Evolutionary conservation across 139 green algal species (phyloP).

Genomic region (Volvox reticuliferus): DNA sequence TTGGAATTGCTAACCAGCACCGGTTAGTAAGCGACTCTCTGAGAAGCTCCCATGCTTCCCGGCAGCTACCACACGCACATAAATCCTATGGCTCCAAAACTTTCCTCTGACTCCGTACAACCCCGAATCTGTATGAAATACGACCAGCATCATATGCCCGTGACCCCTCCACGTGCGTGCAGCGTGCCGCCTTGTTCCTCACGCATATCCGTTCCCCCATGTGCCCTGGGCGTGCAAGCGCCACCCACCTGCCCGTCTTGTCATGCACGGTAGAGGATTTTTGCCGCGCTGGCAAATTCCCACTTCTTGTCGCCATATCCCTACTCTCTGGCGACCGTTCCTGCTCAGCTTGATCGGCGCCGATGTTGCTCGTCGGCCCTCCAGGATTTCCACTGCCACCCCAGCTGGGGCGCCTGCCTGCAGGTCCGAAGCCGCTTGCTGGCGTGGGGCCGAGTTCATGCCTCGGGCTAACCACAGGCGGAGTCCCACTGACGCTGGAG

Average conservation of each 20-base stretch:
- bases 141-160: too few relatives aligned
- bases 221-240: neutral
- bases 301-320: neutral
- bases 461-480: too few relatives aligned
- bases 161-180: too few relatives aligned
- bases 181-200: too few relatives aligned
- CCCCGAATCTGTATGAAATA: too few relatives aligned
- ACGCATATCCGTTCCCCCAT: too few relatives aligned
- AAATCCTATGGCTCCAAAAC: too few relatives aligned
- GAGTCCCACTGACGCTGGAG: neutral
- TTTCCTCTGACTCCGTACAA: too few relatives aligned
- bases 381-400: neutral
- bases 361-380: neutral
- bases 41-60: too few relatives aligned
- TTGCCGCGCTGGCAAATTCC: neutral
- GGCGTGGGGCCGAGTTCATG: neutral
- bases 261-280: neutral
- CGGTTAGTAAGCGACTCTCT: too few relatives aligned
- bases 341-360: neutral
- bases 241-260: slow-evolving; percentile 8
- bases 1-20: too few relatives aligned
- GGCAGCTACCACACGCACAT: too few relatives aligned
- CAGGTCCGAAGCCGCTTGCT: neutral
- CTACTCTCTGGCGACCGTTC: neutral
- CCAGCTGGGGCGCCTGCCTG: neutral